A percentile compares a stretch with the other conserved stretches of the same genome.
phyloP scores from a whole-genome alignment of 208 protist genomes.

The Zelonia costaricensis region DNA sequence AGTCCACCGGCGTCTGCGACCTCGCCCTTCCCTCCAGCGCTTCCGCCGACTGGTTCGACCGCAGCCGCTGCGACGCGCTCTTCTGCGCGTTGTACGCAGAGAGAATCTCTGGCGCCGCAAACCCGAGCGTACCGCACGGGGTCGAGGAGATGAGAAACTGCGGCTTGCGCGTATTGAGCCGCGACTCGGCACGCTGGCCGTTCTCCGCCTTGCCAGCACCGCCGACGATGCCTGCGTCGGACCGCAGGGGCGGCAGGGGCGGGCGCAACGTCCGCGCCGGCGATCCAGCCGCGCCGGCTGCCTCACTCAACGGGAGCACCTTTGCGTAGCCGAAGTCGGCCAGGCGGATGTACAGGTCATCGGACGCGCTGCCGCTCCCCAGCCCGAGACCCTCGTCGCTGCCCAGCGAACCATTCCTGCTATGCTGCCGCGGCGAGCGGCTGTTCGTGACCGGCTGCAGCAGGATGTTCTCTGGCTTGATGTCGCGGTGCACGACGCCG shows the following conservation, averaged over 20 bases:
- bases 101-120: constrained; percentile 58
- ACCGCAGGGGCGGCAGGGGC: constrained; percentile 6
- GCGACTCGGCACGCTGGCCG: not conserved
- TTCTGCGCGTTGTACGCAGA: constrained; percentile 42
- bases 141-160: constrained; percentile 33
- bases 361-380: constrained; percentile 1
- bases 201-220: not conserved
- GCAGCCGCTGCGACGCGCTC: constrained; percentile 4
- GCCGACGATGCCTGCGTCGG: not conserved
- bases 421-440: constrained; percentile 17
- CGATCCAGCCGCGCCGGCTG: not conserved
- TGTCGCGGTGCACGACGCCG: constrained; percentile 93
- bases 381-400: constrained; percentile 1
- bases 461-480: constrained; percentile 95
- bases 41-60: constrained; percentile 6
- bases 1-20: constrained; percentile 35
- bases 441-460: constrained; percentile 19
- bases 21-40: not conserved
- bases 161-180: constrained; percentile 4
- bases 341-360: constrained; percentile 38
- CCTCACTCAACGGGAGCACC: constrained; percentile 23
- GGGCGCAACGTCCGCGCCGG: not conserved
- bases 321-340: constrained; percentile 62
- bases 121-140: constrained; percentile 53
- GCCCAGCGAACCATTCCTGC: constrained; percentile 28